Percentiles rank a stretch among this genome's conserved stretches.
Conservation (phyloP, 1,139 yeast genomes). For the Suhomyces chickasaworum region DNA sequence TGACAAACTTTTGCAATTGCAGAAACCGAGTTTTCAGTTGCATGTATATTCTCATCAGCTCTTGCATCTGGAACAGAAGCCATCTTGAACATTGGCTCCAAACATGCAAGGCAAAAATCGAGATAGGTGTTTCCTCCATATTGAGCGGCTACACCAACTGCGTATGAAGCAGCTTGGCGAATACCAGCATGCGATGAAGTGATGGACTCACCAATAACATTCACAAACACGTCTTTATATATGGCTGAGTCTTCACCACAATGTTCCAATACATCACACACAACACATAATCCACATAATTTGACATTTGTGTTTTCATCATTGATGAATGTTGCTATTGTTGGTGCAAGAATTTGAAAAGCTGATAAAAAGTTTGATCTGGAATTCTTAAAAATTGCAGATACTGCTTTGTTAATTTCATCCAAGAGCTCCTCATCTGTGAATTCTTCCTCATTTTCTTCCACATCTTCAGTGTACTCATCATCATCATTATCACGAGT, state of each 20-base stretch:
- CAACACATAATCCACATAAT: conserved; percentile 77
- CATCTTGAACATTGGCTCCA: conserved; percentile 75
- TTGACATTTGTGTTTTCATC: conserved; percentile 70
- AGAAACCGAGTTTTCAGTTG: conserved; percentile 84
- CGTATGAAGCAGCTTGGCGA: conserved; percentile 86
- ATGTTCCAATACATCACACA: conserved; percentile 79
- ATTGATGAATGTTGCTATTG: conserved; percentile 55
- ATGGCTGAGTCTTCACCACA: conserved; percentile 69
- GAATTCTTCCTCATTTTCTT: conserved; percentile 80
- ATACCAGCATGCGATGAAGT: conserved; percentile 69
- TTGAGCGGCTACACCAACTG: conserved; percentile 86
- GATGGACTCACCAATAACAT: conserved; percentile 64
- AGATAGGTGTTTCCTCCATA: conserved; percentile 66
- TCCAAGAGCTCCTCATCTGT: conserved; percentile 88
- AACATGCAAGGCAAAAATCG: conserved; percentile 64
- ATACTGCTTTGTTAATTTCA: conserved; percentile 77
- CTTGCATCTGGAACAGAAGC: conserved; percentile 82
- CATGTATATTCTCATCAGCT: conserved; percentile 77
- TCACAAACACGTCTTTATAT: conserved; percentile 65
- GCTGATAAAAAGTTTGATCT: conserved; percentile 61
- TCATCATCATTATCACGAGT: conserved; percentile 72
- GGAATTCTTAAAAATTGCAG: conserved; percentile 70
- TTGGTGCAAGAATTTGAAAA: conserved; percentile 61
- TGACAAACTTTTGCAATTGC: conserved; percentile 82
- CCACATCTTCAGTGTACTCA: conserved; percentile 72